These are phyloP conservation scores for Pleoardoris graminearum DNA, from an alignment of 2,329 filamentous ascomycete species.

Conservation along the genomic window DNA sequence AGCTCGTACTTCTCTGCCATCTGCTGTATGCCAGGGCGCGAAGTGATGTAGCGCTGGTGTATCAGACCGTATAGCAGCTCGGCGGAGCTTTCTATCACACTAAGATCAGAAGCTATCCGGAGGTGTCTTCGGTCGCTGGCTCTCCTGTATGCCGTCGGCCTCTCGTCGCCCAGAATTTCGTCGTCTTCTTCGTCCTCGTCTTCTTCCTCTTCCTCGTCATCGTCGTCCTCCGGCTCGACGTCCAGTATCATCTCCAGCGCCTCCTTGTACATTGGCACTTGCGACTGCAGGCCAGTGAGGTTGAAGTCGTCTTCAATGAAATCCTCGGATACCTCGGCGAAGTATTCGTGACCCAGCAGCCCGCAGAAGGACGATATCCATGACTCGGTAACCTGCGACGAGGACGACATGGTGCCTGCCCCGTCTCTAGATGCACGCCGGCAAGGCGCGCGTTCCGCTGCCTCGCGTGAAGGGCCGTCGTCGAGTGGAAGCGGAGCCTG, in stretches of 20 bases:
- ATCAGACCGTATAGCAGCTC: conserved; percentile 98
- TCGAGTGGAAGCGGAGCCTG: not conserved
- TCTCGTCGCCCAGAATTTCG: conserved; percentile 53
- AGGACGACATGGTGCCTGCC: conserved; percentile 55
- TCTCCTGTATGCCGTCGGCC: conserved; percentile 59
- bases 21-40: conserved; percentile 91
- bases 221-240: conserved; percentile 92
- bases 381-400: conserved; percentile 71
- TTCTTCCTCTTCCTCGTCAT: conserved; percentile 78
- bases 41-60: conserved; percentile 98
- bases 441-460: not conserved
- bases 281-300: conserved; percentile 88
- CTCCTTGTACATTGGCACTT: conserved; percentile 99
- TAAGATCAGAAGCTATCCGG: conserved; percentile 88
- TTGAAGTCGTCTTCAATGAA: conserved; percentile 99
- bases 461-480: not conserved
- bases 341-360: conserved; percentile 95
- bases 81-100: conserved; percentile 95
- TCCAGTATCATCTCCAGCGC: conserved; percentile 99
- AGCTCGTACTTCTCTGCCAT: conserved; percentile 99
- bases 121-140: conserved; percentile 67
- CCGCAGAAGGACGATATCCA: conserved; percentile 99
- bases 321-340: conserved; percentile 97
- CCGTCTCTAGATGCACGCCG: conserved; percentile 4
- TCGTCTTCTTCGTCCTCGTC: conserved; percentile 66